Conservation (phyloP, 495 filamentous ascomycete species). For the Neurospora tetraspora region DNA sequence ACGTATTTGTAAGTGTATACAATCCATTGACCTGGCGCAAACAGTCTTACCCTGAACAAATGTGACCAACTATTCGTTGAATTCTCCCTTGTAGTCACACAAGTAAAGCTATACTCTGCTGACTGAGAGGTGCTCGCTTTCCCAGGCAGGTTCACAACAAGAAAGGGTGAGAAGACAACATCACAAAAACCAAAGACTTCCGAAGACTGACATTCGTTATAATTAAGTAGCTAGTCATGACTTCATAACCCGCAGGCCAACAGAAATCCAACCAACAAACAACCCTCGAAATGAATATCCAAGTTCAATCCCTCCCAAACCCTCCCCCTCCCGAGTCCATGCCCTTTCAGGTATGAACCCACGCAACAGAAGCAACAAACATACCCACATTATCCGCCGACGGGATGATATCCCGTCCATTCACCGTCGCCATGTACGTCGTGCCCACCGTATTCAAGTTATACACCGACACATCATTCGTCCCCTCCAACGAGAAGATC, state of each 20-base stretch:
- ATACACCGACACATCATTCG: conserved; percentile 31
- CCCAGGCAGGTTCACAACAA: neutral
- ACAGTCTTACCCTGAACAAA: neutral
- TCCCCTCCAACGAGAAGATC: conserved; percentile 43
- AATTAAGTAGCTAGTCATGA: neutral
- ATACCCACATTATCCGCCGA: conserved; percentile 41
- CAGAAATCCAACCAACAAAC: neutral
- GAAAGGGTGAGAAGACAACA: neutral
- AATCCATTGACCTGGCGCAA: neutral
- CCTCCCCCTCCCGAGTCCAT: neutral
- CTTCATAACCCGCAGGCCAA: neutral
- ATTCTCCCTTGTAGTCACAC: conserved; percentile 8
- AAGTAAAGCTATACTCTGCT: too few species aligned
- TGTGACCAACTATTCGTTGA: conserved; percentile 7
- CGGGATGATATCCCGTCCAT: conserved; percentile 38
- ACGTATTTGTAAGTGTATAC: neutral
- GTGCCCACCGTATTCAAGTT: conserved; percentile 44
- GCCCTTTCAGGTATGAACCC: conserved; percentile 1
- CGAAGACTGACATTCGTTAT: neutral
- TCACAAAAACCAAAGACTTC: neutral
- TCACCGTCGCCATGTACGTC: conserved; percentile 31
- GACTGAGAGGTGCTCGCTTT: neutral
- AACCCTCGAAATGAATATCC: neutral
- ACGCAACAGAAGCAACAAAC: conserved; percentile 15
- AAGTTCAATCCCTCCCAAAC: neutral